Percentiles rank a stretch among this genome's conserved stretches.
phyloP scores from a whole-genome alignment of 2,329 filamentous ascomycete genomes.

The Venturia oleaginea region DNA sequence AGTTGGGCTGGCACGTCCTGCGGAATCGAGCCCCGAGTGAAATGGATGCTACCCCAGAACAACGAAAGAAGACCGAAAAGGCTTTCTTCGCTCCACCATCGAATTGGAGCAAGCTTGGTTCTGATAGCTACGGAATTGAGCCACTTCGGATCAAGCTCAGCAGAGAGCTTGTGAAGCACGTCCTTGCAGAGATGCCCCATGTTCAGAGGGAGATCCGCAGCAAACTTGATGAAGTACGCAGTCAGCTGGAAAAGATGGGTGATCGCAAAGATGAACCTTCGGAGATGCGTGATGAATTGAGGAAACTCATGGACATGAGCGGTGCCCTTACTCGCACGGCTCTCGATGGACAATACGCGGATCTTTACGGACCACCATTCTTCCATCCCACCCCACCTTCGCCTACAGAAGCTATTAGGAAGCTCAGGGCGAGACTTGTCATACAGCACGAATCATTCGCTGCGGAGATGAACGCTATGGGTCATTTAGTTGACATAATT shows the following conservation, averaged over 20 bases:
- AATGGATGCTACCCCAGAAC: slow-evolving; percentile 16
- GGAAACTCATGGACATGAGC: slow-evolving; percentile 10
- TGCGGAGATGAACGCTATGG: slow-evolving; percentile 8
- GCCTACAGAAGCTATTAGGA: slow-evolving; percentile 6
- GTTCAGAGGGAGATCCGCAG: slow-evolving; percentile 13
- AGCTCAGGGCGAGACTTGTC: slow-evolving; percentile 12
- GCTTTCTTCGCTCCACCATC: slow-evolving; percentile 12
- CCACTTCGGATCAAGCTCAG: slow-evolving; percentile 14
- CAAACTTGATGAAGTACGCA: slow-evolving; percentile 5
- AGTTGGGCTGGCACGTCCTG: slow-evolving; percentile 31
- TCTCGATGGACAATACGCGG: slow-evolving; percentile 13
- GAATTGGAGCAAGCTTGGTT: slow-evolving; percentile 3
- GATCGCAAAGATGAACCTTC: slow-evolving; percentile 6
- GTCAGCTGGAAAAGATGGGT: slow-evolving; percentile 12
- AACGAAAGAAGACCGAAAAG: slow-evolving; percentile 22
- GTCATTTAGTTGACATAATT: slow-evolving; percentile 10
- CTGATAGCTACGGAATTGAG: slow-evolving; percentile 12
- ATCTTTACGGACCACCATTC: slow-evolving; percentile 13
- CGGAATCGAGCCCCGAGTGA: slow-evolving; percentile 25
- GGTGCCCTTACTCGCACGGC: slow-evolving; percentile 11
- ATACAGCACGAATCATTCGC: slow-evolving; percentile 14
- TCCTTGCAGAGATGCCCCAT: slow-evolving; percentile 12
- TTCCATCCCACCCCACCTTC: slow-evolving; percentile 8
- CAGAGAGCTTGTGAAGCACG: slow-evolving; percentile 12
- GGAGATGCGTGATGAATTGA: slow-evolving; percentile 13